Conservation (phyloP, 371 early-diverging fungal genomes). For the Haplosporangium sp. region DNA sequence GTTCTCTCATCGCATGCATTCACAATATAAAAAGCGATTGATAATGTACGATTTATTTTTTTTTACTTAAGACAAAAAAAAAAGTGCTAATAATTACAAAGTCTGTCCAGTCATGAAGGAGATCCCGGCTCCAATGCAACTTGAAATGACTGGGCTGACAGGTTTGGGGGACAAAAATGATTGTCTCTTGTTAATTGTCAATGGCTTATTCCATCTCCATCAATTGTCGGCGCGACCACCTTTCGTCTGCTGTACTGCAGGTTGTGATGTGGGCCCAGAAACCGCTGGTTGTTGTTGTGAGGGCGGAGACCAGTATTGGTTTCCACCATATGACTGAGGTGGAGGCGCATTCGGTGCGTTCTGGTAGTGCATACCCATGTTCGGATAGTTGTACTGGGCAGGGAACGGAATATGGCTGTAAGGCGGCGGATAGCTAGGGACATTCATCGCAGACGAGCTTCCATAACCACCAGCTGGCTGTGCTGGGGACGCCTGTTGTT, state of each 20-base stretch:
- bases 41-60: no score
- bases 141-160: no score
- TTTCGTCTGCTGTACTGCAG: neutral
- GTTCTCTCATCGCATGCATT: no score
- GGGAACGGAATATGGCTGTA: slow-evolving; percentile 42
- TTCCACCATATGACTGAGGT: slow-evolving; percentile 9
- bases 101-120: no score
- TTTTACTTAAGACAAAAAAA: no score
- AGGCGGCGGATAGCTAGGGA: slow-evolving; percentile 33
- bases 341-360: slow-evolving; percentile 13
- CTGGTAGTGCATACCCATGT: slow-evolving; percentile 31
- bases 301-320: slow-evolving; percentile 29
- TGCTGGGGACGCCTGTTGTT: neutral
- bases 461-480: slow-evolving; percentile 25
- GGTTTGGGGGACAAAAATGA: no score
- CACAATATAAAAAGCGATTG: no score
- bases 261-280: neutral
- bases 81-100: no score
- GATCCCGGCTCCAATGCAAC: no score
- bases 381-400: slow-evolving; percentile 22
- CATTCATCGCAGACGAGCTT: slow-evolving; percentile 36
- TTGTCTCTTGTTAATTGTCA: no score
- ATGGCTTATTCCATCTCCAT: neutral
- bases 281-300: slow-evolving; percentile 8
- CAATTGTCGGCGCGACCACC: neutral